These are phyloP conservation scores for Sodiomyces alkalinus DNA, from an alignment of 2,329 filamentous ascomycete genomes.

Conservation along the genomic window DNA sequence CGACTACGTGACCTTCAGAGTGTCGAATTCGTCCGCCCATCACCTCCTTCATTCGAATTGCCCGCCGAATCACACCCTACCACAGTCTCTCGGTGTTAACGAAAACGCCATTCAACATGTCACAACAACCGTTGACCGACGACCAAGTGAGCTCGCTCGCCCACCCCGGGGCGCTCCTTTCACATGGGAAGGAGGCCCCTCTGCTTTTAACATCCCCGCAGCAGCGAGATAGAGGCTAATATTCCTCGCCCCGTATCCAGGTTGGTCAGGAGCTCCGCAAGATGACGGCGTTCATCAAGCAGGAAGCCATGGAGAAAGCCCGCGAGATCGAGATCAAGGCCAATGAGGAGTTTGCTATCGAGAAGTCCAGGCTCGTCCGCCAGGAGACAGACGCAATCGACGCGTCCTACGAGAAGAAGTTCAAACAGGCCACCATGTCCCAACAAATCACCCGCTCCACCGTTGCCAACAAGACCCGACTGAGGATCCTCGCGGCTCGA, in stretches of 20 bases:
- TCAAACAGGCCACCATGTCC: constrained; percentile 95
- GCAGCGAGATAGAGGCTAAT: too few species aligned
- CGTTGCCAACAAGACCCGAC: constrained; percentile 86
- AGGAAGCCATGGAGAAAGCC: constrained; percentile 94
- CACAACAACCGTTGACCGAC: constrained; percentile 10
- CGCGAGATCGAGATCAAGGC: constrained; percentile 97
- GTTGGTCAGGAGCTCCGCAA: constrained; percentile 97
- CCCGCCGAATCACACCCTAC: too few species aligned
- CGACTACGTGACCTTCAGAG: too few species aligned
- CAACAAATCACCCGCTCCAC: constrained; percentile 98
- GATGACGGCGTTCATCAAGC: constrained; percentile 99
- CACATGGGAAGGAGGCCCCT: too few species aligned
- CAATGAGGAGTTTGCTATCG: constrained; percentile 97
- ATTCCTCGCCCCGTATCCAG: constrained; percentile 29
- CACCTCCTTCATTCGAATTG: too few species aligned
- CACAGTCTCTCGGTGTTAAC: too few species aligned
- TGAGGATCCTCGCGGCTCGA: constrained; percentile 72
- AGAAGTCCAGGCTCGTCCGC: constrained; percentile 96
- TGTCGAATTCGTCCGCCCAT: too few species aligned
- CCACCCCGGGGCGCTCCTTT: too few species aligned
- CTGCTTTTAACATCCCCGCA: too few species aligned
- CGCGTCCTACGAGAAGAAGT: constrained; percentile 90
- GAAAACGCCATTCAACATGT: constrained; percentile 9
- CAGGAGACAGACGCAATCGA: constrained; percentile 92
- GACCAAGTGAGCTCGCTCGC: constrained; percentile 9